phyloP scores from a whole-genome alignment of 352 stramenopile species.

The Phytopythium oedochilum region DNA sequence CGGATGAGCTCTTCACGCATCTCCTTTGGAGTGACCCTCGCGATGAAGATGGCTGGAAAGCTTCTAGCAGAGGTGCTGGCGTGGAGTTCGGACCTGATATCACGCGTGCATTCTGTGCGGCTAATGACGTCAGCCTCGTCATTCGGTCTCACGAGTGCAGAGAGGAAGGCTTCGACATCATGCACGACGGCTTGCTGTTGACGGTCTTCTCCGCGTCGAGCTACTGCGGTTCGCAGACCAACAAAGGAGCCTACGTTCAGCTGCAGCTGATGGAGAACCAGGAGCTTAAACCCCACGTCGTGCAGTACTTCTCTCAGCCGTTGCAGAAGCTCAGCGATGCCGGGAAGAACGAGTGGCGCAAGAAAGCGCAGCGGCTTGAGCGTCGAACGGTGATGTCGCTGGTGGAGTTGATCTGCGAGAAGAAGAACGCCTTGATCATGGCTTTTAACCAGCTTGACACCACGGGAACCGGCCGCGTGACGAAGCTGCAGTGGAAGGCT shows the following conservation, averaged over 20 bases:
- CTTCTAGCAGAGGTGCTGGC: slow-evolving; percentile 80
- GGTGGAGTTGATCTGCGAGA: slow-evolving; percentile 76
- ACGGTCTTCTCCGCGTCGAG: slow-evolving; percentile 92
- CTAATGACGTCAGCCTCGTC: slow-evolving; percentile 86
- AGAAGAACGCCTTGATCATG: slow-evolving; percentile 49
- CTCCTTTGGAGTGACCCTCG: slow-evolving; percentile 91
- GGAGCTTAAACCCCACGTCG: slow-evolving; percentile 87
- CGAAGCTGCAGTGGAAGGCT: slow-evolving; percentile 68
- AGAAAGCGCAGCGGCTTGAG: slow-evolving; percentile 69
- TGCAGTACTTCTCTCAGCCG: slow-evolving; percentile 89
- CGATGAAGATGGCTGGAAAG: slow-evolving; percentile 46
- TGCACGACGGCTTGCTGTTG: slow-evolving; percentile 81
- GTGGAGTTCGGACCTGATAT: slow-evolving; percentile 93
- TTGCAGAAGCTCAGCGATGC: slow-evolving; percentile 68
- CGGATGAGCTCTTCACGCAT: slow-evolving; percentile 89
- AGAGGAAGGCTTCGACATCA: slow-evolving; percentile 87
- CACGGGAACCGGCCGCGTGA: slow-evolving; percentile 30
- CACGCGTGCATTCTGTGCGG: slow-evolving; percentile 84
- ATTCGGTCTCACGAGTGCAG: slow-evolving; percentile 94
- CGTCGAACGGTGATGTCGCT: slow-evolving; percentile 74
- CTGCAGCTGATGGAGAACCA: slow-evolving; percentile 57
- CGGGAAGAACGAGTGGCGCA: slow-evolving; percentile 72
- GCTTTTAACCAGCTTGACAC: slow-evolving; percentile 47
- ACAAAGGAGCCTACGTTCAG: slow-evolving; percentile 82
- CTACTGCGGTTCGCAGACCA: slow-evolving; percentile 90